Base-by-base conservation (phyloP, 257 asterid genomes). In the Anisodus acutangulus region DNA sequence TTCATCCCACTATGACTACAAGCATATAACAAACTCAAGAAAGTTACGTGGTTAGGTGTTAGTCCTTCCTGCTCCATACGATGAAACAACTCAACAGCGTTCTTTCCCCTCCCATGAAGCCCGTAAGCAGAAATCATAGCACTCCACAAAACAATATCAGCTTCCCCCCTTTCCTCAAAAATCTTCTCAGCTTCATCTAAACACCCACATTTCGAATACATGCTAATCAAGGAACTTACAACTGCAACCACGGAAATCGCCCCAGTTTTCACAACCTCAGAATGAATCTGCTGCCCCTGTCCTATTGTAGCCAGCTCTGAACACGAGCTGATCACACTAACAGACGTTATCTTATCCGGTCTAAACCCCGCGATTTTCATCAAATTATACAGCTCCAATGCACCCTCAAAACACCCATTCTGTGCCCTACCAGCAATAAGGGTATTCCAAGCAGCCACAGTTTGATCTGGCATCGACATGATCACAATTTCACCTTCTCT, bases 71-170 rank as follows among this genome's bases (percentile, higher is more conserved):
- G 86, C 85, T 91, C 98, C 96, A 95, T 91, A 83, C 69, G 74
- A 13, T 88, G 67, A 82, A 94, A 94, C 31, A 94, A 81, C 80
- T 87, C 89, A 68, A 93, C 84, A 0, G 98, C 94, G 70, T 93
- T 92, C 19, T 91, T 83, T 88, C 98, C 99, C 88, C 82, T 92
- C 9, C 98, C 99, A 80, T 96, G 98, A 84, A 93, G 90, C 39
- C 99, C 99, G 67, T 92, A 96, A 83, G 99, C 98, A 83, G 99
- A 84, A 66, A 96, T 91, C 94, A 96, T 90, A 15, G 98, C 92
- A 86, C 94, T 92, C 95, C 96, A 92, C 31, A 93, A 68, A 80
- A 96, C 95, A 67, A 76, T 70, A 91, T 94, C 90, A 51, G 81
- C 89, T 79, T 71, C 90, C 9, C 49, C 83, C 79, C 94, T 89